A percentile compares a stretch with the other conserved stretches of the same genome.
Conservation (phyloP, 2,329 filamentous ascomycete genomes). For the Botrytis cinerea region DNA sequence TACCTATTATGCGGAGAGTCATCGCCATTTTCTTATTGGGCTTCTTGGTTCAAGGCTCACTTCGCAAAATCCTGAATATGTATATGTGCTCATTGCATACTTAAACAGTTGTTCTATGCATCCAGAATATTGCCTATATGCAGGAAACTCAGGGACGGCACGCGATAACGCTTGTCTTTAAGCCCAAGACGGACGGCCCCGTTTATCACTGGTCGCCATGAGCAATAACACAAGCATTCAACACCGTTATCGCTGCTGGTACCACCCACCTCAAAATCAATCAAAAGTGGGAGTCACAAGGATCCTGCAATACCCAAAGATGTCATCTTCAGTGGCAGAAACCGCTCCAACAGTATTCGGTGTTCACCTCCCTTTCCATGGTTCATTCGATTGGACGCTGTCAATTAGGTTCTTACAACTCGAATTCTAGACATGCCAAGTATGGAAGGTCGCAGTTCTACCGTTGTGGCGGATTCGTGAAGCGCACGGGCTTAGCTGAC, state of each 20-base stretch:
- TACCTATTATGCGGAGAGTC: background rate
- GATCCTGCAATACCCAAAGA: background rate
- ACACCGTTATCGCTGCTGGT: background rate
- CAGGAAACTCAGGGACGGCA: background rate
- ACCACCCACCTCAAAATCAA: background rate
- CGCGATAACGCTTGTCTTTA: background rate
- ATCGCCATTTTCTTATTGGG: background rate
- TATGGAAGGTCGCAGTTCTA: background rate
- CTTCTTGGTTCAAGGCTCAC: background rate
- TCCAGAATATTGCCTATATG: background rate
- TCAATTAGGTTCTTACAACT: background rate
- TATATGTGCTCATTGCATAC: background rate
- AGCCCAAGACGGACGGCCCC: background rate
- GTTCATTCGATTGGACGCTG: background rate
- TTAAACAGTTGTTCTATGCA: background rate
- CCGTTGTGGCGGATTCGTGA: slow-evolving; percentile 3
- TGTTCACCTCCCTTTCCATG: background rate
- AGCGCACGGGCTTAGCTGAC: background rate
- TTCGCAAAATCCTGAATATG: background rate
- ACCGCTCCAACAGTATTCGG: background rate
- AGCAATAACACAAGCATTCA: slow-evolving; percentile 5
- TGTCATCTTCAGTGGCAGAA: background rate
- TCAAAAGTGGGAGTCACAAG: slow-evolving; percentile 12
- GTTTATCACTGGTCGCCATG: background rate
- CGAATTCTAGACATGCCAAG: background rate